Conservation (phyloP, 345 rosid species). For the Citrus hindsii region DNA sequence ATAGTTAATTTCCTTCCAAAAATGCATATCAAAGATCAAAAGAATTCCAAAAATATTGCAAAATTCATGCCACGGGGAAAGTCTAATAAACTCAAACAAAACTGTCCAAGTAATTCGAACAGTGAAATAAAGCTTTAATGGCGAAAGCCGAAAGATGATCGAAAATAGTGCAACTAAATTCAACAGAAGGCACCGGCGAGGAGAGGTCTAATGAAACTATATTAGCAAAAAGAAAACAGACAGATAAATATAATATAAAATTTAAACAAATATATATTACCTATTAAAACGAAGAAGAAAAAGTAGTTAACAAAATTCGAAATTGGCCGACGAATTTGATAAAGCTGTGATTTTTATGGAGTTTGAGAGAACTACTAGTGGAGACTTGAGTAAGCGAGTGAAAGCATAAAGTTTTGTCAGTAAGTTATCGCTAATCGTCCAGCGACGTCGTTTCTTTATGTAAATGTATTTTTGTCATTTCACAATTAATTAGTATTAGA, state of each 20-base stretch:
- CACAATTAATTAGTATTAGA: neutral
- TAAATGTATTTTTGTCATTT: neutral
- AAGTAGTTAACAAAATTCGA: neutral
- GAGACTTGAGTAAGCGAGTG: neutral
- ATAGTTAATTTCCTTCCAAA: neutral
- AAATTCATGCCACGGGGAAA: neutral
- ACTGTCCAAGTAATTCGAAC: neutral
- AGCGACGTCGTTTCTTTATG: neutral
- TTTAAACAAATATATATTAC: neutral
- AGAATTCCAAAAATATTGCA: neutral
- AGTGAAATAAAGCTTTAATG: neutral
- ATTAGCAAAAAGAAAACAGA: neutral
- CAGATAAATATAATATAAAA: neutral
- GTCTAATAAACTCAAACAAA: neutral
- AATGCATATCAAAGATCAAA: neutral
- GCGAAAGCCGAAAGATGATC: no score
- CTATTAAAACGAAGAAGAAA: neutral
- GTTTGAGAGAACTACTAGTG: neutral
- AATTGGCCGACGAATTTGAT: neutral
- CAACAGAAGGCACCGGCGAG: neutral
- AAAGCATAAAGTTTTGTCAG: neutral
- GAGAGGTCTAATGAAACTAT: neutral
- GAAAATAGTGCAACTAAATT: no score
- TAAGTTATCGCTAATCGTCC: neutral
- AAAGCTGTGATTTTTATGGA: slow-evolving; percentile 4